A percentile compares a stretch with the other conserved stretches of the same genome.
These are phyloP conservation scores for Colletotrichum sp. DNA, from an alignment of 2,329 filamentous ascomycete genomes.

Conservation along the genomic window DNA sequence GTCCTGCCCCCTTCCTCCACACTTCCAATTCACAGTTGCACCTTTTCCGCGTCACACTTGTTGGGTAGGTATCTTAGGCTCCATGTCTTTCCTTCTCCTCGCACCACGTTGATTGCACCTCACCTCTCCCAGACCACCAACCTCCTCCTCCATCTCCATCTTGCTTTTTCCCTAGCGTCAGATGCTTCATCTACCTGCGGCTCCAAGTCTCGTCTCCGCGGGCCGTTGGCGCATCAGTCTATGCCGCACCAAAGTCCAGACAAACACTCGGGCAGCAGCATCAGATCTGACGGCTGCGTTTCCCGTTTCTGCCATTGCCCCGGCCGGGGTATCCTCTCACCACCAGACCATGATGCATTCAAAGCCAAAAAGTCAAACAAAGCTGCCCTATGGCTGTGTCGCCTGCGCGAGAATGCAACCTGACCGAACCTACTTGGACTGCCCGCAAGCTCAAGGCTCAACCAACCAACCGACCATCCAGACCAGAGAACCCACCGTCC, in stretches of 20 bases:
- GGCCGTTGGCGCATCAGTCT: neutral
- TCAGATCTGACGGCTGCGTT: neutral
- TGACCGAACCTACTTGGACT: neutral
- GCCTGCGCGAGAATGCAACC: neutral
- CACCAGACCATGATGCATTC: neutral
- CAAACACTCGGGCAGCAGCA: neutral
- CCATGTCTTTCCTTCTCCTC: neutral
- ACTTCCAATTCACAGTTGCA: neutral
- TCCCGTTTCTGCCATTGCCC: neutral
- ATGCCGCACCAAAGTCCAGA: neutral
- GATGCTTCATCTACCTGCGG: neutral
- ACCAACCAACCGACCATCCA: neutral
- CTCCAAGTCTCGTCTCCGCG: neutral
- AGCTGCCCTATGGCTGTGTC: neutral
- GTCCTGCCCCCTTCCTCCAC: neutral
- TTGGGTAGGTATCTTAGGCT: neutral
- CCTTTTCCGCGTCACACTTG: neutral
- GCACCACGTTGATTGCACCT: neutral
- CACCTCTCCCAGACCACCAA: neutral
- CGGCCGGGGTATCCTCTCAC: conserved; percentile 10
- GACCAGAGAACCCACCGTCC: neutral
- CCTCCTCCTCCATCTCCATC: neutral
- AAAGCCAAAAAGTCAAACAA: neutral
- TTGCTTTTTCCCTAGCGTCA: neutral
- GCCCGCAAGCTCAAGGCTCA: neutral